A percentile compares a stretch with the other conserved stretches of the same genome.
These are phyloP conservation scores for Aspergillus ruber DNA, from an alignment of 2,329 filamentous ascomycete species.

Conservation along the genomic window DNA sequence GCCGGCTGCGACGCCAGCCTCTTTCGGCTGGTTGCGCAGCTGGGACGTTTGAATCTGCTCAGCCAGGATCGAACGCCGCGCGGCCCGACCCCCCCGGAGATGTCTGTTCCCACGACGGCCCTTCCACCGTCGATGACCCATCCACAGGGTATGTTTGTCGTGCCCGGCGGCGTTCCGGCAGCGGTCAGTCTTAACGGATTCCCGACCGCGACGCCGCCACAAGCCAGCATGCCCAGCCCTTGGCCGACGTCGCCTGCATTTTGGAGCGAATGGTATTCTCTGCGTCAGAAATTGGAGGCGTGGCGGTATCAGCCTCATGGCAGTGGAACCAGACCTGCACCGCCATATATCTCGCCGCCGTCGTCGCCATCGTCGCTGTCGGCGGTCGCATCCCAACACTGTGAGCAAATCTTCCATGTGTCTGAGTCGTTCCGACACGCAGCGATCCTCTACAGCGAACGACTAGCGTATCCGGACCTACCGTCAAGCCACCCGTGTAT, in stretches of 20 bases:
- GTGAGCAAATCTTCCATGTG: slow-evolving; percentile 70
- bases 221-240: slow-evolving; percentile 12
- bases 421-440: slow-evolving; percentile 88
- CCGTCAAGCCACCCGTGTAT: slow-evolving; percentile 70
- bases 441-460: slow-evolving; percentile 82
- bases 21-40: slow-evolving; percentile 77
- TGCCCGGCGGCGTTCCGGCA: slow-evolving; percentile 13
- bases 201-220: slow-evolving; percentile 25
- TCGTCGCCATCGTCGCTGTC: slow-evolving; percentile 19
- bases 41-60: slow-evolving; percentile 77
- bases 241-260: slow-evolving; percentile 44
- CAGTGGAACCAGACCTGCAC: slow-evolving; percentile 7
- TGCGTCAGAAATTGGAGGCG: slow-evolving; percentile 66
- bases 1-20: slow-evolving; percentile 80
- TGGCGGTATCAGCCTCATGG: slow-evolving; percentile 63
- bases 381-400: slow-evolving; percentile 51
- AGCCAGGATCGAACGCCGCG: slow-evolving; percentile 56
- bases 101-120: slow-evolving; percentile 14
- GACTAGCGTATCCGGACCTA: slow-evolving; percentile 69
- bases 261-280: slow-evolving; percentile 80
- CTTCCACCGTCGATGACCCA: slow-evolving; percentile 31
- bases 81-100: slow-evolving; percentile 18
- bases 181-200: slow-evolving; percentile 36
- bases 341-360: slow-evolving; percentile 24
- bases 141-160: slow-evolving; percentile 4